Base-by-base conservation (phyloP, 345 rosid species). In the Aquilaria sinensis region DNA sequence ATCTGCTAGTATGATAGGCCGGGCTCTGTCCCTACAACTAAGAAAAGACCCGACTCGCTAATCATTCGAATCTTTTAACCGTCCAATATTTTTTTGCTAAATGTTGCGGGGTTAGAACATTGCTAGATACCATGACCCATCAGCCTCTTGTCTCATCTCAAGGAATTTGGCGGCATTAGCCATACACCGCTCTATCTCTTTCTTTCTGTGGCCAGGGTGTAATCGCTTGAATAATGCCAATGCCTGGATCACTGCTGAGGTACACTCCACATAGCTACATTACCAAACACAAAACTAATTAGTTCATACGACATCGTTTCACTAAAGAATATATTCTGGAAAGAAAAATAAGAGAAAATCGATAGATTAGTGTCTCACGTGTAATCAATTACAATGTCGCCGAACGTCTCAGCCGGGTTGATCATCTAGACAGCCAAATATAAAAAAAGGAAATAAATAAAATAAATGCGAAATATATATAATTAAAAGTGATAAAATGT, bases 201-300 rank as follows among this genome's bases (percentile, higher is more conserved):
- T 61, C 12, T 30, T 73, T 47, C 76, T 61, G 57, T 87, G 66
- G 0, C 23, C 51, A 5, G 81, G 82, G 60, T 85, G 45, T 3
- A 13, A 13, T 31, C 62, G 65, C 59, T 2, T 62, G 65, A 86
- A 85, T 23, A 74, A 37, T 60, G 53, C 60, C 0, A 89, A 82
- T 5, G 80, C 83, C 70, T 89, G 89, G 65, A 87, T 85, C 57
- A 76, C 94, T 6, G 94, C 78, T 10, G 92, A 87, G 1, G 94
- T 89, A 81, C 96, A 89, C 54, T 89, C 96, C 65, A 85, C 92
- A 9, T 83, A 86, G 68, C 94, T 86, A 33, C 1, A 31, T 41
- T 31, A 37, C 55, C 52, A 53, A 16, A 23, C 2, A 51, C 46
- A 33, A 14, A 58, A n/a, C 23, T 14, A 58, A 15, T 41, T 9